Base-by-base conservation (phyloP, 192 early-diverging fungal genomes). In the Backusella luteola region DNA sequence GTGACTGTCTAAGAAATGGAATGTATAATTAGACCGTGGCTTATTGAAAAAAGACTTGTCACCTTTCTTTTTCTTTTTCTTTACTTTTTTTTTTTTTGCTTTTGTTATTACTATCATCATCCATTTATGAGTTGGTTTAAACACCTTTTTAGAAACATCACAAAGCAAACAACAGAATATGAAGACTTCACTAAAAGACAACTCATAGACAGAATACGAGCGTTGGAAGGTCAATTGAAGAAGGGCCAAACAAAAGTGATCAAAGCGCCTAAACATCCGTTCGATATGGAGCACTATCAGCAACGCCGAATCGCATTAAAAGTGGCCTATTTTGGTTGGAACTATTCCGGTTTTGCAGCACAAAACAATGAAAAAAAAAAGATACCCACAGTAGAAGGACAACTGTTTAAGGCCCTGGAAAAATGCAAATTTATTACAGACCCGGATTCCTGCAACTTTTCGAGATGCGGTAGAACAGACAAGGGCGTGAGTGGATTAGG, bases 401-500 rank as follows among this genome's bases (percentile, higher is more conserved):
- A 93, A 71, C 74, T 99, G 9, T 96, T 97, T 76, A 76, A 88
- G 38, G 95, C 96, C 0, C 78, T 99, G 34, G 80, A 87, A 35
- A 89, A 90, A 6, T 89, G 94, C 59, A 92, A 90, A 76, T 86
- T 98, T 39, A 93, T 99, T 19, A 85, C 84, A 26, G 85, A 89
- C 69, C 84, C 90, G n/a, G 75, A 85, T 15, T 71, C 81, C 14
- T 95, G 93, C 84, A 90, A 88, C 56, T 98, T 91, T 79, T 88
- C 93, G 66, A 86, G 93, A 59, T 95, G 94, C 77, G 96, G 96
- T 11, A 85, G 93, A 21, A 94, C 93, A 0, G 93, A 98, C 79
- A 90, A 92, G 26, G 97, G 97, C 0, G 96, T 99, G 21, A 95
- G 93, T 73, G 91, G 91, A n/a, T 89, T 97, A 63, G 96, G 94